These are phyloP conservation scores for Wallacemonas sp. DNA, from an alignment of 208 protist species.

Conservation along the genomic window DNA sequence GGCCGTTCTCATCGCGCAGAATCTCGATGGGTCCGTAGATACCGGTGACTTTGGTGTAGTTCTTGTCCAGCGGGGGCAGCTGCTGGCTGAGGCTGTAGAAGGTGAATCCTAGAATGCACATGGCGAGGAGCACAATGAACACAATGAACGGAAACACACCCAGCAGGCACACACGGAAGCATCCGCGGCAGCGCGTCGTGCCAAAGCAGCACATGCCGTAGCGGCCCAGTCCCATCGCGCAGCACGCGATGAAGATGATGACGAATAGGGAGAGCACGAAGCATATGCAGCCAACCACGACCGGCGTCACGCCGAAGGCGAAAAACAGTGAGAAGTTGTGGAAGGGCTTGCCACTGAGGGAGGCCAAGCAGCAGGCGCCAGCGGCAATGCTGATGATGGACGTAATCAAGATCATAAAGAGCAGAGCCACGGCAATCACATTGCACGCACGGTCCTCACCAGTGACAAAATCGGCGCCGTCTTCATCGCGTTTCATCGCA, in stretches of 20 bases:
- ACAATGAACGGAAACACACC: slow-evolving; percentile 48
- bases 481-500: not conserved
- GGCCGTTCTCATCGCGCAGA: slow-evolving; percentile 40
- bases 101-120: slow-evolving; percentile 44
- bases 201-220: slow-evolving; percentile 57
- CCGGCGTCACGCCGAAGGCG: slow-evolving; percentile 27
- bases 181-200: slow-evolving; percentile 17
- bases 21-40: slow-evolving; percentile 40
- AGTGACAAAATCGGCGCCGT: slow-evolving; percentile 11
- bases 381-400: slow-evolving; percentile 44
- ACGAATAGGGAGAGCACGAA: slow-evolving; percentile 20
- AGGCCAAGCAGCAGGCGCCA: slow-evolving; percentile 40
- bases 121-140: slow-evolving; percentile 37
- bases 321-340: slow-evolving; percentile 40
- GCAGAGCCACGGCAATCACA: slow-evolving; percentile 29
- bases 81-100: slow-evolving; percentile 46
- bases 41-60: slow-evolving; percentile 39
- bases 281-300: slow-evolving; percentile 32
- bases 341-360: slow-evolving; percentile 32
- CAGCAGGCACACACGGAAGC: slow-evolving; percentile 30
- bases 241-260: slow-evolving; percentile 33
- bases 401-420: slow-evolving; percentile 38
- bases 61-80: slow-evolving; percentile 39
- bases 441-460: slow-evolving; percentile 26
- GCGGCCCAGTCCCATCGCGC: slow-evolving; percentile 31